Conservation (phyloP, 2,329 filamentous ascomycete genomes). For the Phialocephala sp. region DNA sequence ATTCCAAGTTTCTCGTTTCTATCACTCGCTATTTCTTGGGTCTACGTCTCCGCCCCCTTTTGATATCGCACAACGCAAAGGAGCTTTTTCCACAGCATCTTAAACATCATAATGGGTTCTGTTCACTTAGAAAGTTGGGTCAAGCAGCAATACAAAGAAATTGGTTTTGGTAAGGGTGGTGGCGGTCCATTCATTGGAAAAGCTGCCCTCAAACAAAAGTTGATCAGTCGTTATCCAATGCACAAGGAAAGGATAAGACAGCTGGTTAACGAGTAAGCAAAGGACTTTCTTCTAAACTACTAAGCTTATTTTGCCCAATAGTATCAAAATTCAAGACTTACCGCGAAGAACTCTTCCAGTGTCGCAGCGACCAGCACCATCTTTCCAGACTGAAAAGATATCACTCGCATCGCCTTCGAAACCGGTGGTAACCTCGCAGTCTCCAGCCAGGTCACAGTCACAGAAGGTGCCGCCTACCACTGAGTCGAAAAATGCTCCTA, state of each 20-base stretch:
- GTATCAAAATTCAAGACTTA: constrained; percentile 22
- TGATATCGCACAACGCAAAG: background rate
- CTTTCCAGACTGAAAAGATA: constrained; percentile 14
- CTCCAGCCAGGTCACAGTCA: constrained; percentile 13
- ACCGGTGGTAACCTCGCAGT: constrained; percentile 3
- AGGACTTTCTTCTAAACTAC: constrained; percentile 1
- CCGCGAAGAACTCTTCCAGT: constrained; percentile 18
- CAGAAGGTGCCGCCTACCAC: constrained; percentile 12
- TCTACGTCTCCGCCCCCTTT: constrained; percentile 10
- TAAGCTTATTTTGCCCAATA: constrained; percentile 18
- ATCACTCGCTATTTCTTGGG: constrained; percentile 9
- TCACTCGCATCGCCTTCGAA: background rate
- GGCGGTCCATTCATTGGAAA: constrained; percentile 27
- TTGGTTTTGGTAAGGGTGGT: constrained; percentile 23
- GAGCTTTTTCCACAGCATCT: background rate
- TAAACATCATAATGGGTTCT: constrained; percentile 11
- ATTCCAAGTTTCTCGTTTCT: constrained; percentile 12
- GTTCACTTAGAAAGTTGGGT: constrained; percentile 27
- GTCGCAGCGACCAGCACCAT: constrained; percentile 5
- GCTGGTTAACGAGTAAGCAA: constrained; percentile 23
- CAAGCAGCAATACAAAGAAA: constrained; percentile 23
- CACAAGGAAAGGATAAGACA: constrained; percentile 20
- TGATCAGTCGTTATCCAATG: constrained; percentile 24
- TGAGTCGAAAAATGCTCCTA: constrained; percentile 13
- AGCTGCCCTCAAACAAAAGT: constrained; percentile 21